Percentiles rank a stretch among this genome's conserved stretches.
Conservation (phyloP, 2,329 filamentous ascomycete genomes). For the Aspergillus fumigatiaffinis region DNA sequence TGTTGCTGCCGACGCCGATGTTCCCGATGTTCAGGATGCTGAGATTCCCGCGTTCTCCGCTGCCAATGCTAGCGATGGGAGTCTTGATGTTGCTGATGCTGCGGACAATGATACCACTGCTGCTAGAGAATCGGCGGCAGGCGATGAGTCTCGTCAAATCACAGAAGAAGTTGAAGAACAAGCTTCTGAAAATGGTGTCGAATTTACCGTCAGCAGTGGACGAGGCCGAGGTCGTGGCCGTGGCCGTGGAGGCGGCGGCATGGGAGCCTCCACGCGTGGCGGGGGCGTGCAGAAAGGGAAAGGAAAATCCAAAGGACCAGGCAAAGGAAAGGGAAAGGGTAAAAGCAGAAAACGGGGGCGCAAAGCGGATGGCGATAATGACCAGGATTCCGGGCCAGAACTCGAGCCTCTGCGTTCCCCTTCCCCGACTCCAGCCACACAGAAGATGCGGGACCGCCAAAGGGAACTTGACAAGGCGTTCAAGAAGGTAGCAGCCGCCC, state of each 20-base stretch:
- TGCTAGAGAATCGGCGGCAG: slow-evolving; percentile 9
- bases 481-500: slow-evolving; percentile 38
- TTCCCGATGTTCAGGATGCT: not conserved
- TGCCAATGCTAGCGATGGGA: not conserved
- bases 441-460: slow-evolving; percentile 39
- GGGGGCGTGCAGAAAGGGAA: not conserved
- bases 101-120: not conserved
- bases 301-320: not conserved
- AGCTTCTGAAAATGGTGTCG: slow-evolving; percentile 15
- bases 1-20: not conserved
- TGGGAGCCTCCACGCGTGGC: slow-evolving; percentile 20
- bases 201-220: slow-evolving; percentile 21
- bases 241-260: slow-evolving; percentile 32
- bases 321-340: not conserved
- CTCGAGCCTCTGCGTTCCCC: slow-evolving; percentile 29
- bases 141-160: slow-evolving; percentile 17
- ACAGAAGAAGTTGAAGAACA: slow-evolving; percentile 22
- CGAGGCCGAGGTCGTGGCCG: slow-evolving; percentile 31
- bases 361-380: slow-evolving; percentile 12
- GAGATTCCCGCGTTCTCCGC: slow-evolving; percentile 1
- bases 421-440: slow-evolving; percentile 33
- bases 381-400: not conserved
- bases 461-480: slow-evolving; percentile 41
- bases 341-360: slow-evolving; percentile 19
- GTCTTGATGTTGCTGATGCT: not conserved